A percentile compares a stretch with the other conserved stretches of the same genome.
Evolutionary conservation across 1,284 basidiomycete genomes (phyloP).

Genomic region (Mrakiaceae sp.): DNA sequence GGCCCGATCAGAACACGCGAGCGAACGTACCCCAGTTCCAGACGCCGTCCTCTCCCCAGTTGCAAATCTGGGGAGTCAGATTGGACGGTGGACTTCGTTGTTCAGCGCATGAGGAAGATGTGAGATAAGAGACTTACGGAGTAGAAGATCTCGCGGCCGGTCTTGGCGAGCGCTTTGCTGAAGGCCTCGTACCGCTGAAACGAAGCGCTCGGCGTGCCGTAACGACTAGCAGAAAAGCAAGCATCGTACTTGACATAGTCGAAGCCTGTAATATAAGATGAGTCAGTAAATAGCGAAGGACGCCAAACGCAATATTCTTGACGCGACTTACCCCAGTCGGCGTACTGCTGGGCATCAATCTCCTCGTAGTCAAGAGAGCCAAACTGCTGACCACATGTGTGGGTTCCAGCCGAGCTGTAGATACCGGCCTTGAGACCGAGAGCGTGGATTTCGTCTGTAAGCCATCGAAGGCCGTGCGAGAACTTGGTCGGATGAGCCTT

Average conservation of each 20-base stretch:
- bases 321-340: constrained; percentile 15
- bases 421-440: constrained; percentile 42
- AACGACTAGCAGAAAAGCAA: constrained; percentile 40
- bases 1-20: neutral
- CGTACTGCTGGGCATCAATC: constrained; percentile 41
- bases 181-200: constrained; percentile 42
- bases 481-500: constrained; percentile 36
- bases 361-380: constrained; percentile 42
- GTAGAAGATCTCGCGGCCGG: constrained; percentile 25
- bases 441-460: constrained; percentile 36
- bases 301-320: too few species aligned
- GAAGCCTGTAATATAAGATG: constrained; percentile 23
- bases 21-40: neutral
- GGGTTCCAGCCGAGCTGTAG: constrained; percentile 38
- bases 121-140: too few species aligned
- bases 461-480: constrained; percentile 39
- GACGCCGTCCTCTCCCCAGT: constrained; percentile 34
- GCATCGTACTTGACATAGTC: constrained; percentile 38
- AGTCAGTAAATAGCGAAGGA: neutral
- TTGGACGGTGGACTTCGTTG: too few species aligned
- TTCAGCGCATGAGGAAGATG: too few species aligned
- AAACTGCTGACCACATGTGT: constrained; percentile 38
- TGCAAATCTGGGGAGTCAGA: constrained; percentile 31
- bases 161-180: constrained; percentile 42
- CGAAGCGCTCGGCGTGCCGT: constrained; percentile 37